These are phyloP conservation scores for Rhizopus delemar DNA, from an alignment of 371 early-diverging fungal species.

Conservation along the genomic window DNA sequence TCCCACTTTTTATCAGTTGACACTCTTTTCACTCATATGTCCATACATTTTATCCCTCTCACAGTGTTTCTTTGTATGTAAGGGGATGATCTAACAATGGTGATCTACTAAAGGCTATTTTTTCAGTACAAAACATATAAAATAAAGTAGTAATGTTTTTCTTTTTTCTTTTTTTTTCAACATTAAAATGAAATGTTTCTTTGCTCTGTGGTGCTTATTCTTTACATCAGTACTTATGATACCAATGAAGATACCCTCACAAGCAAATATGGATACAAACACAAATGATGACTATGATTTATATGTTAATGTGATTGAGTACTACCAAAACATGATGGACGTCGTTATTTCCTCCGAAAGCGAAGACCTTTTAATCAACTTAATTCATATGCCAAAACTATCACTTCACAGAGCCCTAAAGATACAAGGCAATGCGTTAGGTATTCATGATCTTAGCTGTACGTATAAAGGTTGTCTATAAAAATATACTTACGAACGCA, in stretches of 20 bases:
- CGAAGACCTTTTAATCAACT: conserved; percentile 32
- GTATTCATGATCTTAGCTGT: conserved; percentile 18
- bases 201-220: too few relatives aligned
- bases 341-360: conserved; percentile 32
- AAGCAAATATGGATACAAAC: not conserved
- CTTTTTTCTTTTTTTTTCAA: not conserved
- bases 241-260: too few relatives aligned
- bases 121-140: too few relatives aligned
- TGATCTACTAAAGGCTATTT: not conserved
- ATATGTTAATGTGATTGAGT: conserved; percentile 8
- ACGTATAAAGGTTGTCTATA: not conserved
- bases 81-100: not conserved
- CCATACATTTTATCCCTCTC: not conserved
- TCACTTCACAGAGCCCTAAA: conserved; percentile 3
- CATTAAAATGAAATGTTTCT: not conserved
- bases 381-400: conserved; percentile 24
- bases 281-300: conserved; percentile 10
- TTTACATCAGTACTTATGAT: too few relatives aligned
- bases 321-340: conserved; percentile 38
- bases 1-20: not conserved
- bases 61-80: not conserved
- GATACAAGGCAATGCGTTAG: conserved; percentile 14
- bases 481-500: not conserved
- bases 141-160: not conserved
- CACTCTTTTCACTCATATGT: not conserved